Percentiles rank a stretch among this genome's conserved stretches.
Conservation (phyloP, 805 yeast species). For the Candida maris region DNA sequence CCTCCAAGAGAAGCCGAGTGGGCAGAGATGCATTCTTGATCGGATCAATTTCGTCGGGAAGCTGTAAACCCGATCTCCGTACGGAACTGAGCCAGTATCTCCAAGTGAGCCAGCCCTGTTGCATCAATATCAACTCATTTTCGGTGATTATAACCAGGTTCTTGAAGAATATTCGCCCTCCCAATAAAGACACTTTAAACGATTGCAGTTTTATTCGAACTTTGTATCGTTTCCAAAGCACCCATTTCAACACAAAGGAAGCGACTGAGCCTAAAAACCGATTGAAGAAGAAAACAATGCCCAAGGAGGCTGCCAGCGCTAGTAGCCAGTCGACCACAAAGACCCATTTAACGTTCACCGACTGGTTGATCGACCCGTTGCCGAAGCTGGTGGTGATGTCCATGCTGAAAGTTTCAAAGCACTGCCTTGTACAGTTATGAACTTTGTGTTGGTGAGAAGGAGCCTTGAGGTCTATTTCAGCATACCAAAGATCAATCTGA, state of each 20-base stretch:
- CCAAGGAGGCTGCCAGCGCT: conserved; percentile 55
- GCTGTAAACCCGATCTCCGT: conserved; percentile 36
- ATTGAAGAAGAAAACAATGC: conserved; percentile 72
- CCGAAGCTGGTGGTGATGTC: conserved; percentile 26
- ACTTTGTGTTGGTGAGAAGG: no score
- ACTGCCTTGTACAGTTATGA: no score
- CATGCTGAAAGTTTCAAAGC: conserved; percentile 15
- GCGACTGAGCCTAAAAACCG: conserved; percentile 62
- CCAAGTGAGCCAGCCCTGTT: conserved; percentile 82
- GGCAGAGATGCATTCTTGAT: conserved; percentile 48
- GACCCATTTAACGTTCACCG: conserved; percentile 50
- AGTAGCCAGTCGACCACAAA: conserved; percentile 83
- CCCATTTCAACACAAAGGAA: conserved; percentile 46
- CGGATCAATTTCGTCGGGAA: conserved; percentile 17
- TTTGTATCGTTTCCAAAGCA: conserved; percentile 61
- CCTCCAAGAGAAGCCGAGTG: conserved; percentile 50
- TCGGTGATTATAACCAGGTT: conserved; percentile 71
- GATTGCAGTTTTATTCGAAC: conserved; percentile 68
- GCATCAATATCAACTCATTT: conserved; percentile 65
- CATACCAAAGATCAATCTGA: no score
- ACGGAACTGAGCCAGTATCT: conserved; percentile 72
- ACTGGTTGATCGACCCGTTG: conserved; percentile 24
- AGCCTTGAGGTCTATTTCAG: no score
- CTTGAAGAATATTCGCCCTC: conserved; percentile 77
- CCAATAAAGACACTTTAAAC: conserved; percentile 70